Evolutionary conservation across 106 monocot species (phyloP).

Genomic region (Amphibolis antarctica): DNA sequence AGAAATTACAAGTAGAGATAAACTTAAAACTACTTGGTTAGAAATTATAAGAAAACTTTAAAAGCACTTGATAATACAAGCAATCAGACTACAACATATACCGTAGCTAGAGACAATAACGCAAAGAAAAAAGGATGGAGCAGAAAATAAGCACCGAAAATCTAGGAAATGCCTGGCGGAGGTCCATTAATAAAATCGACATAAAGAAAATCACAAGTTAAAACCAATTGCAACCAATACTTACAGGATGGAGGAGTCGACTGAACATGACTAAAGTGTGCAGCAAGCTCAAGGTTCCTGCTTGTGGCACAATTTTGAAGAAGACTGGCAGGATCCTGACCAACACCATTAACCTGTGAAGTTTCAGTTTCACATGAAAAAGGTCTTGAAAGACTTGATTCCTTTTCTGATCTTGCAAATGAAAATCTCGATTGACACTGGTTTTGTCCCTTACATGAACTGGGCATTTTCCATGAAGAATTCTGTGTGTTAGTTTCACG

Average conservation of each 20-base stretch:
- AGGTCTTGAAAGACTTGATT: conserved; percentile 7
- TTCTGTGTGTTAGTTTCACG: conserved; percentile 23
- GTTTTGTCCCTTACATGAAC: conserved; percentile 24
- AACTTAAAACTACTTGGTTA: no score
- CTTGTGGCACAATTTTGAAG: conserved; percentile 11
- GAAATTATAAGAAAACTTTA: no score
- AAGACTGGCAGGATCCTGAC: conserved; percentile 13
- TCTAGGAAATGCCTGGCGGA: no score
- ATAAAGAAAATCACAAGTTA: not conserved
- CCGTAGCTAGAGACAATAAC: no score
- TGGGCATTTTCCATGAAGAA: conserved; percentile 13
- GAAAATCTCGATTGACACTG: conserved; percentile 57
- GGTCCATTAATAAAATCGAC: no score
- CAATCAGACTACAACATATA: no score
- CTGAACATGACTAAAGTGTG: not conserved
- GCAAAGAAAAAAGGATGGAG: no score
- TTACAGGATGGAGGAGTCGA: not conserved
- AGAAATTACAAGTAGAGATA: no score
- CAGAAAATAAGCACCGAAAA: no score
- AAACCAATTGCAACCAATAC: not conserved
- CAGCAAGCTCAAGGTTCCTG: not conserved
- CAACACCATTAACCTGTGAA: conserved; percentile 3
- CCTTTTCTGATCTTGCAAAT: conserved; percentile 64
- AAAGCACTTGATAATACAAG: no score
- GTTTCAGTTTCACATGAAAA: conserved; percentile 9